These are phyloP conservation scores for Rickenella mellea DNA, from an alignment of 768 basidiomycete species.

Conservation along the genomic window DNA sequence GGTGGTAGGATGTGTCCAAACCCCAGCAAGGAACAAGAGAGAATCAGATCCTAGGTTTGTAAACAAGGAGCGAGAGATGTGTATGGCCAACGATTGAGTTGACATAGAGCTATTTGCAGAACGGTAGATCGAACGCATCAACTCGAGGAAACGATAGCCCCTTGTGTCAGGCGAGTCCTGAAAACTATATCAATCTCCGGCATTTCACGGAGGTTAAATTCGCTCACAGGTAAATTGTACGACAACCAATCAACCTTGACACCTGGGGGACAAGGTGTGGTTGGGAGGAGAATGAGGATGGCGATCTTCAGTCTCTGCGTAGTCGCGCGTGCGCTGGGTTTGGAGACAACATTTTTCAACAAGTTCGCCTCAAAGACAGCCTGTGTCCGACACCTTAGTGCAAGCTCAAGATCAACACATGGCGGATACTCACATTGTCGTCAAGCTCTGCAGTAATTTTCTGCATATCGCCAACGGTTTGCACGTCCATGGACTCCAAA, in stretches of 20 bases:
- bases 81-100: conserved; percentile 39
- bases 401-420: not conserved
- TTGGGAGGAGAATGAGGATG: conserved; percentile 39
- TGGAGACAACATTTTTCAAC: conserved; percentile 40
- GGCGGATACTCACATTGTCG: not conserved
- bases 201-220: too few relatives aligned
- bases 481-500: conserved; percentile 35
- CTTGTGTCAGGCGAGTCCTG: conserved; percentile 8
- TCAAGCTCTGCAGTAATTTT: conserved; percentile 17
- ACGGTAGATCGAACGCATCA: conserved; percentile 58
- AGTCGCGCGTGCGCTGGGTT: conserved; percentile 52
- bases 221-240: conserved; percentile 20
- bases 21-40: conserved; percentile 70
- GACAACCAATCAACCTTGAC: conserved; percentile 44
- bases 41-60: conserved; percentile 57
- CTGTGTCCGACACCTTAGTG: not conserved
- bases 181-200: too few relatives aligned
- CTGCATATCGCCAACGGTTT: conserved; percentile 36
- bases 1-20: conserved; percentile 34
- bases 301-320: conserved; percentile 48
- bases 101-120: conserved; percentile 50
- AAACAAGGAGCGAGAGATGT: conserved; percentile 58
- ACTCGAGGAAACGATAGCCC: conserved; percentile 38
- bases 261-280: conserved; percentile 36
- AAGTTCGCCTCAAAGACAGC: conserved; percentile 26